Conservation (phyloP, 225 moss, liverwort and hornwort genomes). For the Neckera pumila region DNA sequence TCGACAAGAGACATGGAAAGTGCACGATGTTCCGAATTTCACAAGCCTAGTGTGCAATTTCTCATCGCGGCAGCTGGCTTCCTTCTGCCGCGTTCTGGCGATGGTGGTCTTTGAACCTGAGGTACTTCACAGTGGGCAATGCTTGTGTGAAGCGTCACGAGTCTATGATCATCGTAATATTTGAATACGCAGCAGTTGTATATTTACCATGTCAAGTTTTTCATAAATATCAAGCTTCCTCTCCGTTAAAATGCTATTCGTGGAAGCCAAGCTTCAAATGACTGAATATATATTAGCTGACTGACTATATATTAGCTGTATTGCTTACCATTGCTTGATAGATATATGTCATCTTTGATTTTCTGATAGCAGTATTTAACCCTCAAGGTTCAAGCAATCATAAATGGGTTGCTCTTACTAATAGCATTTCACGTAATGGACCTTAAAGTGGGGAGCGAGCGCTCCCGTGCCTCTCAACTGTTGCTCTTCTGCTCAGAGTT, state of each 20-base stretch:
- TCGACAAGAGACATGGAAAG: conserved; percentile 43
- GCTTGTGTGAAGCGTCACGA: background rate
- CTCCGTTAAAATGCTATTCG: background rate
- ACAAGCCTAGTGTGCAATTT: conserved; percentile 47
- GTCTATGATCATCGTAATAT: background rate
- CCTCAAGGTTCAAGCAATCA: background rate
- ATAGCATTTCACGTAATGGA: background rate
- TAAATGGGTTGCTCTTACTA: background rate
- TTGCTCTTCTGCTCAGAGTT: background rate
- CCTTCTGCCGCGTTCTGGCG: conserved; percentile 65
- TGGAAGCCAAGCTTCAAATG: background rate
- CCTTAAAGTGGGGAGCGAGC: background rate
- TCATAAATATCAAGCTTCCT: background rate
- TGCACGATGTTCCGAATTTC: conserved; percentile 51
- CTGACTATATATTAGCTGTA: background rate
- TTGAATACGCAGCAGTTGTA: background rate
- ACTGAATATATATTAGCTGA: no score
- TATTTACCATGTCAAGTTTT: background rate
- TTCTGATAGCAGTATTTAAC: background rate
- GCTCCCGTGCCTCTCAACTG: background rate
- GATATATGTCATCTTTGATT: background rate
- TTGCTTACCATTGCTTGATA: background rate
- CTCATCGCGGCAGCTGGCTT: conserved; percentile 57
- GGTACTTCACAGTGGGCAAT: conserved; percentile 16
- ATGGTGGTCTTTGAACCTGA: conserved; percentile 74